phyloP scores from a whole-genome alignment of 257 asterid species.

The Capsicum rhomboideum region DNA sequence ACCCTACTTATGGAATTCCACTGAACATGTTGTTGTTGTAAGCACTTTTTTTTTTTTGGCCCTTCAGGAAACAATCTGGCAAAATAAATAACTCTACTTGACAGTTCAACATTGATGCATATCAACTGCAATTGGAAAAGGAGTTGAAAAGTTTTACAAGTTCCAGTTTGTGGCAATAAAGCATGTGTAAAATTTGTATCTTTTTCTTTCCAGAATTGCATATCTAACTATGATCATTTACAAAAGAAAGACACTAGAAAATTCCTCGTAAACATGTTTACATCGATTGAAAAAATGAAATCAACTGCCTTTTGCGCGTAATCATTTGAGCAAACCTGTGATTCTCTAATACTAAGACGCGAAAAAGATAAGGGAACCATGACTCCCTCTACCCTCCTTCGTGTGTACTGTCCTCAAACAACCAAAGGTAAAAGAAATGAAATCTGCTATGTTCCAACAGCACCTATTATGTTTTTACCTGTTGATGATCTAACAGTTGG shows the following conservation, averaged over 20 bases:
- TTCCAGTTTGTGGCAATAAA: not conserved
- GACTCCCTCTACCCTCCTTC: not conserved
- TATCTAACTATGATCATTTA: not conserved
- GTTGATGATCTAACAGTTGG: slow-evolving; percentile 20
- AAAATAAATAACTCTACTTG: not conserved
- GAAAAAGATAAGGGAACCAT: not conserved
- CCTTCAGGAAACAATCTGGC: no score
- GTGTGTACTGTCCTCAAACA: no score
- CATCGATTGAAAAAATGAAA: not conserved
- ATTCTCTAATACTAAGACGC: not conserved
- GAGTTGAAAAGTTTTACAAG: not conserved
- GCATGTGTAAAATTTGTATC: not conserved
- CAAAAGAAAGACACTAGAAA: not conserved
- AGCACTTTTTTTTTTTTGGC: no score
- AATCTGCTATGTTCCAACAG: not conserved
- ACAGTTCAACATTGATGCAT: not conserved
- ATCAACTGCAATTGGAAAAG: not conserved
- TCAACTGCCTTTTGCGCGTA: not conserved
- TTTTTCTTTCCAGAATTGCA: not conserved
- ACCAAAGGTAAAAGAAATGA: not conserved
- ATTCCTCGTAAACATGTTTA: not conserved
- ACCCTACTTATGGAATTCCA: no score
- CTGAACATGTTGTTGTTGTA: no score
- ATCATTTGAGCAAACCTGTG: not conserved
- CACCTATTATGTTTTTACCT: not conserved